Conservation (phyloP, 305 asterid genomes). For the Vinca major region DNA sequence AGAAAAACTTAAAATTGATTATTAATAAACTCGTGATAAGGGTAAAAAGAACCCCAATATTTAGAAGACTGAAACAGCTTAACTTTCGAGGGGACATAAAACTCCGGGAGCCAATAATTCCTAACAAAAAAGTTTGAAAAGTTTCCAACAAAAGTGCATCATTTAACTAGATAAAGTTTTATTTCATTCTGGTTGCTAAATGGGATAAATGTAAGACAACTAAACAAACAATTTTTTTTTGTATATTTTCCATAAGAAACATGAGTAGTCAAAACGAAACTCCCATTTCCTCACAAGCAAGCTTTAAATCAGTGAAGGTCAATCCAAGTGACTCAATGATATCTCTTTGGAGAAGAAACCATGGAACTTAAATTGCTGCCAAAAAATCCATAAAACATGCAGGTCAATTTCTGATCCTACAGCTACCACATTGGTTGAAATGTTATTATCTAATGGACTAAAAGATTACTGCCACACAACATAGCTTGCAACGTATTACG, state of each 20-base stretch:
- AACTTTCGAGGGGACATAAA: conserved; percentile 1
- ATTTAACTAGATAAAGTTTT: not conserved
- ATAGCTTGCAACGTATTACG: not conserved
- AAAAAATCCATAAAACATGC: not conserved
- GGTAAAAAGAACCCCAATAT: not conserved
- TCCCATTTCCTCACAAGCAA: not conserved
- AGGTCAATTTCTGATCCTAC: not conserved
- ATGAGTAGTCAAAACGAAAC: not conserved
- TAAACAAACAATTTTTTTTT: not conserved
- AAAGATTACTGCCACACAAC: not conserved
- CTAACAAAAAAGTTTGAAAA: not conserved
- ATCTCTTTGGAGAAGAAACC: too few relatives aligned
- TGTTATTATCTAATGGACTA: not conserved
- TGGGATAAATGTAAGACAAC: not conserved
- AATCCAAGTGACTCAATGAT: too few relatives aligned
- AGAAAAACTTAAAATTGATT: not conserved
- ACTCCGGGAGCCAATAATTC: not conserved
- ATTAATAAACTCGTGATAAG: not conserved
- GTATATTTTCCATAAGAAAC: not conserved
- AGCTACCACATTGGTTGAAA: not conserved
- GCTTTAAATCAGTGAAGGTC: too few relatives aligned
- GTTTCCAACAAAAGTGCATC: not conserved
- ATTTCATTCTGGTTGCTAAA: not conserved
- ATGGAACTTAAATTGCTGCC: not conserved
- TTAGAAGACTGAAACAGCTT: not conserved